Conservation (phyloP, 2,329 filamentous ascomycete species). For the Paracamarosporium sp. region DNA sequence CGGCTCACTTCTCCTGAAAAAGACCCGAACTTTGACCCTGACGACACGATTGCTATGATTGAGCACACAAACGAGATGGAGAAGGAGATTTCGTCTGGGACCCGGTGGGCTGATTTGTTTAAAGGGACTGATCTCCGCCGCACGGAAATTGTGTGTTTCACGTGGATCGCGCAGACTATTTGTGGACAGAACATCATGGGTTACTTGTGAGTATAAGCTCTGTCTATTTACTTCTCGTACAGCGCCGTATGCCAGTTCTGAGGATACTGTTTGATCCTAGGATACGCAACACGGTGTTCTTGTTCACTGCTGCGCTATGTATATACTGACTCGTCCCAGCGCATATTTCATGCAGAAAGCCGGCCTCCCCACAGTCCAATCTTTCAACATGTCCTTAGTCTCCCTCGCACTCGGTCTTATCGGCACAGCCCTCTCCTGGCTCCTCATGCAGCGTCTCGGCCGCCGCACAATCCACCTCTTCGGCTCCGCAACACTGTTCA, state of each 20-base stretch:
- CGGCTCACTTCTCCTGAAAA: conserved; percentile 67
- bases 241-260: too few relatives aligned
- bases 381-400: conserved; percentile 58
- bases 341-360: conserved; percentile 57
- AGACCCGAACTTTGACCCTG: conserved; percentile 60
- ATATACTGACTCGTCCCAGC: conserved; percentile 20
- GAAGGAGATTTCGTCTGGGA: conserved; percentile 68
- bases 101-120: conserved; percentile 82
- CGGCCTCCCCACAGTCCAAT: conserved; percentile 48
- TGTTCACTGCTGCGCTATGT: too few relatives aligned
- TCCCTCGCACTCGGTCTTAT: conserved; percentile 71
- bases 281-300: too few relatives aligned
- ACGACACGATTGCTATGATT: conserved; percentile 81
- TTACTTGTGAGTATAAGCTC: conserved; percentile 40
- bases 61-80: conserved; percentile 86
- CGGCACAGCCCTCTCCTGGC: conserved; percentile 81
- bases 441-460: conserved; percentile 79
- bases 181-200: conserved; percentile 53
- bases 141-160: conserved; percentile 70
- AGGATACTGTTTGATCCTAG: too few relatives aligned
- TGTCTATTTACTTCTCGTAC: neutral
- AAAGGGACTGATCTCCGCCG: conserved; percentile 76
- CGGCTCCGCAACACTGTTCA: conserved; percentile 64
- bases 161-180: conserved; percentile 54
- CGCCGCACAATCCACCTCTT: conserved; percentile 77